phyloP scores from a whole-genome alignment of 176 grass and related monocot species.

The Triticum dicoccoides region DNA sequence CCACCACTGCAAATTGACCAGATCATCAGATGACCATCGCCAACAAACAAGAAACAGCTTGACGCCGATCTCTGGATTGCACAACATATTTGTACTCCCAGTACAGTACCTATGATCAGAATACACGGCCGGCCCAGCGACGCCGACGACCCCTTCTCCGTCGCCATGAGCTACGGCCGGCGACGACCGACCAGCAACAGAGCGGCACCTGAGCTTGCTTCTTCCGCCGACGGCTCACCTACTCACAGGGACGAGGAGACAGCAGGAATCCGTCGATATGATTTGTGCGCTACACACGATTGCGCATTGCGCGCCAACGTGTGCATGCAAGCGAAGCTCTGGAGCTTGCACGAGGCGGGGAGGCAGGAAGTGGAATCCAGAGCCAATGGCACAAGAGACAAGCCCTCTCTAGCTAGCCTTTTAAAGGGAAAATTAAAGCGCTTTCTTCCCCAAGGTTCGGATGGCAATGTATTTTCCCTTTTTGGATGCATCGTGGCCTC shows the following conservation, averaged over 20 bases:
- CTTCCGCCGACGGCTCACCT: neutral
- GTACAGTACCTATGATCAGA: conserved; percentile 67
- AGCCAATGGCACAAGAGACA: conserved; percentile 4
- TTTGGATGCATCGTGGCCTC: conserved; percentile 7
- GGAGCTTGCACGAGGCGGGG: neutral
- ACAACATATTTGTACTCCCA: no score
- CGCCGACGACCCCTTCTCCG: conserved; percentile 28
- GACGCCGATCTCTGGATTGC: no score
- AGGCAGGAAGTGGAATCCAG: conserved; percentile 38
- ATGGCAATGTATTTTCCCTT: neutral
- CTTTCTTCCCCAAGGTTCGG: neutral
- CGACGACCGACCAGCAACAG: neutral
- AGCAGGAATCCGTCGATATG: neutral
- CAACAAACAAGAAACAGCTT: neutral
- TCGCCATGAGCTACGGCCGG: neutral
- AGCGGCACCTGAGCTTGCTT: neutral
- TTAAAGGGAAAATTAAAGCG: neutral
- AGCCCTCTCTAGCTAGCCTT: neutral
- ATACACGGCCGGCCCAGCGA: conserved; percentile 62
- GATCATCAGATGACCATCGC: neutral
- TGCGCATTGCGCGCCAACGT: conserved; percentile 18
- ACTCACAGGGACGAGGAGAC: neutral
- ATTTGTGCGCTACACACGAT: neutral
- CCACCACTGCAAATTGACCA: conserved; percentile 57
- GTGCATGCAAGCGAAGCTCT: neutral